These are phyloP conservation scores for Phaffomyces antillensis DNA, from an alignment of 805 yeast species.

Conservation along the genomic window DNA sequence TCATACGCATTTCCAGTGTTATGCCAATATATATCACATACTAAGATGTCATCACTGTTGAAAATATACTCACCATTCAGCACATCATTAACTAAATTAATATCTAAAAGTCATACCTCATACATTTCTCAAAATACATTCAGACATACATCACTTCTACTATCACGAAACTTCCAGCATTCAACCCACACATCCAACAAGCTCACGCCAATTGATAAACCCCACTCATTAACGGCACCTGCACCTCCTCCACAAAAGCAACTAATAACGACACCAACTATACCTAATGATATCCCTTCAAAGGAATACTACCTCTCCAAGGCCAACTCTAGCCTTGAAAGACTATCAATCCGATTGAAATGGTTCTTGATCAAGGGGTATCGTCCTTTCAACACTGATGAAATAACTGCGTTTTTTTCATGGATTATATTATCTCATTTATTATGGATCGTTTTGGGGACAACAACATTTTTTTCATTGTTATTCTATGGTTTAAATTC, in stretches of 20 bases:
- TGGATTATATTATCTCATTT: conserved; percentile 88
- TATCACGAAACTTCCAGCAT: no score
- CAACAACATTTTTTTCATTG: conserved; percentile 85
- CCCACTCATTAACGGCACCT: not conserved
- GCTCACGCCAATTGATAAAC: not conserved
- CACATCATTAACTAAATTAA: not conserved
- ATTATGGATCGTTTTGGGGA: conserved; percentile 69
- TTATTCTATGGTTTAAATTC: conserved; percentile 66
- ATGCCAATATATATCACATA: no score
- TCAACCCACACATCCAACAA: no score
- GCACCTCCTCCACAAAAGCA: not conserved
- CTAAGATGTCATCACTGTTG: no score
- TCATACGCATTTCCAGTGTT: no score
- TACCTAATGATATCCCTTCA: conserved; percentile 9
- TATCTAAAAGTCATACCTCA: no score
- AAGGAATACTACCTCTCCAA: conserved; percentile 14
- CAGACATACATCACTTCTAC: no score
- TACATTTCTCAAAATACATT: no score
- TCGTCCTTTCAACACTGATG: conserved; percentile 85
- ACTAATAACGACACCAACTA: not conserved
- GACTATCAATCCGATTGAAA: conserved; percentile 49
- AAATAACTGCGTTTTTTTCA: conserved; percentile 77
- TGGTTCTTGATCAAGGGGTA: conserved; percentile 74
- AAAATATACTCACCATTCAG: no score
- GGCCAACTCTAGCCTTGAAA: conserved; percentile 26